Evolutionary conservation across 2,329 filamentous ascomycete species (phyloP), one percentile per base, ranked within the genome.

Genomic region (Colletotrichum eremochloae): DNA sequence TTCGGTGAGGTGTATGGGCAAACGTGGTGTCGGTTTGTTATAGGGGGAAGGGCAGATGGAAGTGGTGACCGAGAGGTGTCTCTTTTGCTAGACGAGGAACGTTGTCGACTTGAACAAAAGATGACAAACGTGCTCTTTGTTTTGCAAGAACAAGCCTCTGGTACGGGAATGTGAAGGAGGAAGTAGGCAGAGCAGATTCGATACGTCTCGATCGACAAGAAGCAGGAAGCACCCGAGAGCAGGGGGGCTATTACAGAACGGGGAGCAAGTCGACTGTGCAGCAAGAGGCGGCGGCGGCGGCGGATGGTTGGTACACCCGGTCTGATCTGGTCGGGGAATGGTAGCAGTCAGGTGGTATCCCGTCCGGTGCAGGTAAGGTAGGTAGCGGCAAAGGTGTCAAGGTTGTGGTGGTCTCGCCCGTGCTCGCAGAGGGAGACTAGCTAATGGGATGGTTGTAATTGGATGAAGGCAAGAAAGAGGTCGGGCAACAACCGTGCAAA

Each of bases 1-100:
- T 78, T 77, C 20, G 76, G 86, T 73, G 55, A 46, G 63, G 29
- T 33, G 40, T 63, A 71, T 52, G 63, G 53, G 61, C 69, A 63
- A 62, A 48, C 55, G 46, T 57, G 63, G 57, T 44, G 40, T 56
- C 40, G 63, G 48, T 18, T 29, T 56, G 38, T 48, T 18, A 44
- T 36, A 33, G 52, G 48, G 29, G 31, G 58, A 66, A 57, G 50
- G 65, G 36, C 12, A 55, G 18, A 31, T 53, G 55, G 20, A 56
- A 56, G 33, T 67, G 58, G 42, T 67, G 70, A 69, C 69, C 66
- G 42, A 68, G 63, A 67, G 64, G 42, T 68, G 64, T 71, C 57
- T 68, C 53, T 52, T 68, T 57, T 71, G 57, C 68, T 44, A 61
- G 48, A 68, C 31, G 44, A 46, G 46, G 63, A 48, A 58, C 48